phyloP scores from a whole-genome alignment of 2,329 filamentous ascomycete genomes.

The Madurella fahalii region DNA sequence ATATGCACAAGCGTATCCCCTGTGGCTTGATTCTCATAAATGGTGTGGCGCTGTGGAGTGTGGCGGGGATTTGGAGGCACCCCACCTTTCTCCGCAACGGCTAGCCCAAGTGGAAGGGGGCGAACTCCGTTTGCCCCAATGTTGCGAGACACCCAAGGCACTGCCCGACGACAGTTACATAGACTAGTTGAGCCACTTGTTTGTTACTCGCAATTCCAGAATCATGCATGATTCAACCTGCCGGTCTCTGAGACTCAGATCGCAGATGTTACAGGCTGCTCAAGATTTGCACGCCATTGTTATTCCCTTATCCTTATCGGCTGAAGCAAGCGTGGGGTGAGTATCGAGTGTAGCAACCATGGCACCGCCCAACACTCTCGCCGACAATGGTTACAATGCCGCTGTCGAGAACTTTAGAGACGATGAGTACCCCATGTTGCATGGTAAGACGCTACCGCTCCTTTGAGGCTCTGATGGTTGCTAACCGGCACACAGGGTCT shows the following conservation, averaged over 20 bases:
- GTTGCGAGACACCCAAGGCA: constrained; percentile 4
- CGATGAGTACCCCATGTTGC: constrained; percentile 65
- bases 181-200: not conserved
- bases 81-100: constrained; percentile 11
- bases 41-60: no score
- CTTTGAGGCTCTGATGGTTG: constrained; percentile 1
- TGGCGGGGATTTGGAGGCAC: not conserved
- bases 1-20: not conserved
- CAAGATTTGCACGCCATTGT: not conserved
- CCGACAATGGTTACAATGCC: constrained; percentile 47
- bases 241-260: not conserved
- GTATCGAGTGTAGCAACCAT: constrained; percentile 5
- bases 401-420: constrained; percentile 56
- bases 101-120: constrained; percentile 20
- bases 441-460: constrained; percentile 42
- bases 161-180: constrained; percentile 7
- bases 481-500: constrained; percentile 48
- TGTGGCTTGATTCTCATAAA: not conserved
- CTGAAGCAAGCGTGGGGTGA: constrained; percentile 21
- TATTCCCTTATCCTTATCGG: not conserved
- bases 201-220: not conserved
- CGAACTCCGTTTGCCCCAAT: constrained; percentile 24
- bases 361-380: constrained; percentile 7
- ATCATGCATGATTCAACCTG: not conserved
- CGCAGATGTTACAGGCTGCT: not conserved